Evolutionary conservation across 805 yeast genomes (phyloP).

Genomic region (Kluyveromyces nonfermentans): DNA sequence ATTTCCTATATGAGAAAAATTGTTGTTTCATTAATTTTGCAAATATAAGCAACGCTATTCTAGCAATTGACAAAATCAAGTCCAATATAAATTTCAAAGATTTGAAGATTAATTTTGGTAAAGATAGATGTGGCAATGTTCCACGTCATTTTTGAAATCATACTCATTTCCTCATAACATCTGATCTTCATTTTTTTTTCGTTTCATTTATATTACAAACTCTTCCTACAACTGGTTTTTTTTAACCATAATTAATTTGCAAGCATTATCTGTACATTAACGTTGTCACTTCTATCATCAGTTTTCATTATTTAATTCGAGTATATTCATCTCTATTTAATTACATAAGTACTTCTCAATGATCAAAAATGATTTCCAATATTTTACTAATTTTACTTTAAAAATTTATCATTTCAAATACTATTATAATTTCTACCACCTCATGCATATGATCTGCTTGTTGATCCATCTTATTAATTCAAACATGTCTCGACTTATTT

Average conservation of each 20-base stretch:
- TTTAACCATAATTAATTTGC: not conserved
- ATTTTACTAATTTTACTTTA: not conserved
- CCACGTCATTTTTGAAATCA: conserved; percentile 53
- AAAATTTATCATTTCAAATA: no score
- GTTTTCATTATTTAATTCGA: not conserved
- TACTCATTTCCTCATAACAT: not conserved
- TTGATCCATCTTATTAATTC: no score
- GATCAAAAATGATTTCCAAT: not conserved
- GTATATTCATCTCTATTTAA: not conserved
- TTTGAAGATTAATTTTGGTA: conserved; percentile 83
- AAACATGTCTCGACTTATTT: no score
- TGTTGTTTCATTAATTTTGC: conserved; percentile 92
- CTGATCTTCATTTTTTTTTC: not conserved
- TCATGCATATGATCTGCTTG: no score
- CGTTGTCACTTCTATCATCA: not conserved
- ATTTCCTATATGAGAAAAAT: conserved; percentile 69
- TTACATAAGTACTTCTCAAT: not conserved
- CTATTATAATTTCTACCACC: no score
- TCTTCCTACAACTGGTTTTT: not conserved
- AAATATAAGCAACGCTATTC: conserved; percentile 81
- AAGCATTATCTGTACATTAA: not conserved
- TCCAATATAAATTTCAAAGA: conserved; percentile 58
- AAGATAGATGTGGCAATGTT: conserved; percentile 90
- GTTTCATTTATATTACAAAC: not conserved
- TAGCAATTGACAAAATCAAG: conserved; percentile 86